phyloP scores from a whole-genome alignment of 768 basidiomycete genomes.

The Tylopilus rubrobrunneus region DNA sequence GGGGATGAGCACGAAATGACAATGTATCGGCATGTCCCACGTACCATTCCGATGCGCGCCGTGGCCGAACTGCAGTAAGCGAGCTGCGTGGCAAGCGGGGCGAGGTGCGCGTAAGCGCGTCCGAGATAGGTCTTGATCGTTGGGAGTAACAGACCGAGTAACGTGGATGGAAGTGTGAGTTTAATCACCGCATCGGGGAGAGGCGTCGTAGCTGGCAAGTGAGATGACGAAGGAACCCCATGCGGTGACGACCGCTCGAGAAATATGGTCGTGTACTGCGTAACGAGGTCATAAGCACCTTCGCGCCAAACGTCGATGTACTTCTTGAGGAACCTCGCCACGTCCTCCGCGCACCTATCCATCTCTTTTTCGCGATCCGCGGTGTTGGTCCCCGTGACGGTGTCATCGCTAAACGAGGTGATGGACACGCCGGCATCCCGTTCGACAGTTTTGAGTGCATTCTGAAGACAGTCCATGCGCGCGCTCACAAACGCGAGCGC shows the following conservation, averaged over 20 bases:
- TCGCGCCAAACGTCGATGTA: constrained; percentile 92
- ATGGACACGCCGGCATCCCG: constrained; percentile 39
- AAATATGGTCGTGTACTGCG: constrained; percentile 88
- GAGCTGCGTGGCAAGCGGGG: constrained; percentile 86
- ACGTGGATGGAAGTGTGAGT: constrained; percentile 28
- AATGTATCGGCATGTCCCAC: constrained; percentile 3
- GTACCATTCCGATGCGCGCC: constrained; percentile 78
- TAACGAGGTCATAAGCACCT: constrained; percentile 87
- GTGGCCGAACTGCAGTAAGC: constrained; percentile 93
- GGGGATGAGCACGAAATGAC: not conserved
- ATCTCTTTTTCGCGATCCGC: constrained; percentile 37
- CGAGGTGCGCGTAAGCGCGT: constrained; percentile 58
- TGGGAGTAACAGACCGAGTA: constrained; percentile 56
- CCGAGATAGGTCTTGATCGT: constrained; percentile 60
- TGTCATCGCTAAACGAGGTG: constrained; percentile 8
- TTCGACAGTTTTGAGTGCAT: constrained; percentile 51
- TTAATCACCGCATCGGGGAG: constrained; percentile 27
- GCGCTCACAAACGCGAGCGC: constrained; percentile 81
- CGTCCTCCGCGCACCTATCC: constrained; percentile 66
- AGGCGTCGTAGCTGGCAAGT: constrained; percentile 16
- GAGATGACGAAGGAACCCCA: constrained; percentile 13
- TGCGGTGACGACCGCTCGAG: constrained; percentile 55
- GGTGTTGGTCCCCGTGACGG: constrained; percentile 19
- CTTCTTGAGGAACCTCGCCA: constrained; percentile 74
- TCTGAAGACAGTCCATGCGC: constrained; percentile 58